phyloP scores from a whole-genome alignment of 768 basidiomycete genomes.

The Tephrocybe sp. region DNA sequence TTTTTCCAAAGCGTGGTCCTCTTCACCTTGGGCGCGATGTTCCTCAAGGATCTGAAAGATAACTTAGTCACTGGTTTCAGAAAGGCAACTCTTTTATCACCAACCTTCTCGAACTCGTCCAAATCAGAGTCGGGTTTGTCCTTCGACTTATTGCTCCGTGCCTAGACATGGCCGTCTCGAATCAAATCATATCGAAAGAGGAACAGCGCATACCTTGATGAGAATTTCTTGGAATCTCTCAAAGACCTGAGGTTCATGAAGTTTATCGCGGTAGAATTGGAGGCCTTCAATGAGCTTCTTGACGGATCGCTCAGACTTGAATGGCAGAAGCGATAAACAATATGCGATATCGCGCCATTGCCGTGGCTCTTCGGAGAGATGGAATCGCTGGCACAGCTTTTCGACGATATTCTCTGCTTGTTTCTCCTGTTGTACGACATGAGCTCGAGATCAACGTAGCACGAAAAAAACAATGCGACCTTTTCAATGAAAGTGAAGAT shows the following conservation, averaged over 20 bases:
- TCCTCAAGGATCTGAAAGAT: slow-evolving; percentile 74
- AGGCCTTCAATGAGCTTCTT: slow-evolving; percentile 95
- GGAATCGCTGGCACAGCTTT: slow-evolving; percentile 95
- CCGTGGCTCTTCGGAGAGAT: slow-evolving; percentile 79
- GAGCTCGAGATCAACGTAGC: neutral
- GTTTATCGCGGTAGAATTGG: slow-evolving; percentile 92
- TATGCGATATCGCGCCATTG: slow-evolving; percentile 99
- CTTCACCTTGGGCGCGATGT: slow-evolving; percentile 79
- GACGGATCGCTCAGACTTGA: slow-evolving; percentile 94
- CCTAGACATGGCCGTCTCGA: slow-evolving; percentile 35
- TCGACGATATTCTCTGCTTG: slow-evolving; percentile 98
- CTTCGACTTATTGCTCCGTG: slow-evolving; percentile 85
- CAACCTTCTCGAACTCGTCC: slow-evolving; percentile 89
- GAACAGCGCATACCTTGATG: slow-evolving; percentile 55
- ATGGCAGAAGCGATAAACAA: slow-evolving; percentile 90
- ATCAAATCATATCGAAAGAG: neutral
- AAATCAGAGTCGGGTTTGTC: slow-evolving; percentile 92
- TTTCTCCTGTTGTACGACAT: slow-evolving; percentile 69
- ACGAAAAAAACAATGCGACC: slow-evolving; percentile 35
- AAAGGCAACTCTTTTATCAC: slow-evolving; percentile 9
- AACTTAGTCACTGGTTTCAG: neutral
- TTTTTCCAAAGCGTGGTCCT: slow-evolving; percentile 88
- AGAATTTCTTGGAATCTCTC: slow-evolving; percentile 86
- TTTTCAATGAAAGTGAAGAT: slow-evolving; percentile 98
- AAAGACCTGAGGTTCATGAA: slow-evolving; percentile 85